Conservation (phyloP, 768 basidiomycete genomes). For the Multifurca ochricompacta region DNA sequence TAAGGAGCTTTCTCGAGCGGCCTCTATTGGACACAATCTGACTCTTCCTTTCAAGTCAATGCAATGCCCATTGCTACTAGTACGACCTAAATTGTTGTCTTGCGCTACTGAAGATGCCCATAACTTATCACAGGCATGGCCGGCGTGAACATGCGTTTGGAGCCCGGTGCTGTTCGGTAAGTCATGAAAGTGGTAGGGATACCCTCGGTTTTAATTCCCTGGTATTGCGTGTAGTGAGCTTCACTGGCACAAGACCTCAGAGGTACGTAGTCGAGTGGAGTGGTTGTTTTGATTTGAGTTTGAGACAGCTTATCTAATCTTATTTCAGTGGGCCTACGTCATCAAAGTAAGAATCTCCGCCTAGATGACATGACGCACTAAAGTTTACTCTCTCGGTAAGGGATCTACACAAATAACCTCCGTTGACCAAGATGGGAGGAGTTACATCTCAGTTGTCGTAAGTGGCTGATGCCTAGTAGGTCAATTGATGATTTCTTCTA, state of each 20-base stretch:
- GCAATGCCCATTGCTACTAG: constrained; percentile 45
- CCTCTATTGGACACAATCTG: neutral
- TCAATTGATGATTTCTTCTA: no score
- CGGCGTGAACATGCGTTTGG: constrained; percentile 30
- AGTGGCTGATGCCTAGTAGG: neutral
- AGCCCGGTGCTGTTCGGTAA: constrained; percentile 27
- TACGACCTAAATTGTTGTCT: constrained; percentile 16
- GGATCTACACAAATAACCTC: constrained; percentile 18
- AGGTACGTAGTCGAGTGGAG: constrained; percentile 15
- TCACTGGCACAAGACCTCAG: constrained; percentile 31
- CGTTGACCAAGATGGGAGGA: constrained; percentile 15
- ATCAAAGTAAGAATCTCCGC: constrained; percentile 23
- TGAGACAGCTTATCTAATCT: neutral
- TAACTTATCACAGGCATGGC: constrained; percentile 21
- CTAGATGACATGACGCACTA: neutral
- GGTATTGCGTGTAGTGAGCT: constrained; percentile 23
- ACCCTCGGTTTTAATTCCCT: neutral
- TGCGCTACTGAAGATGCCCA: neutral
- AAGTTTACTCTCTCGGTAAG: no score
- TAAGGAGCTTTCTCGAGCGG: constrained; percentile 21
- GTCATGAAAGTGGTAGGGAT: neutral
- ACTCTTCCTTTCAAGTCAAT: constrained; percentile 28
- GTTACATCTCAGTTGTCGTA: constrained; percentile 15
- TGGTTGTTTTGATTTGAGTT: neutral
- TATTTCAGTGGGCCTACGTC: constrained; percentile 29